These are phyloP conservation scores for Tetradesmus obliquus DNA, from an alignment of 139 green algal species.

Conservation along the genomic window DNA sequence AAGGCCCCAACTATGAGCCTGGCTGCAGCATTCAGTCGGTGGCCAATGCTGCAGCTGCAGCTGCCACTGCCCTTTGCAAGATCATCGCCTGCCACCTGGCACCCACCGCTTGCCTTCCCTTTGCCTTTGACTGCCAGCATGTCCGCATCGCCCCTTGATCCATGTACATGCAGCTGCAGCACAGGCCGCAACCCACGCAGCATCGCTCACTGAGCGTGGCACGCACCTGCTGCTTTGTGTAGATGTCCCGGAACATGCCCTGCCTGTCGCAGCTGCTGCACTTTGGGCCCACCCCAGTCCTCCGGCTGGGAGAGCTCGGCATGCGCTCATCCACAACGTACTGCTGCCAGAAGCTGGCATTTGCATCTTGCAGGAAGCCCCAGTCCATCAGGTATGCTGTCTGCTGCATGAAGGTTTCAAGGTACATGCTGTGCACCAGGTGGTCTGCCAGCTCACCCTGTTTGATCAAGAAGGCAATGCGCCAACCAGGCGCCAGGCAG, in stretches of 20 bases:
- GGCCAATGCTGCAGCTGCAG: too few relatives aligned
- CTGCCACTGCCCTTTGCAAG: too few relatives aligned
- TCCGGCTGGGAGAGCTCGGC: slow-evolving; percentile 20
- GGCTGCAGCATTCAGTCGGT: too few relatives aligned
- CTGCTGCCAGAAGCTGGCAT: slow-evolving; percentile 24
- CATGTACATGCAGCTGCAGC: not conserved
- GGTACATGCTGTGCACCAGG: slow-evolving; percentile 31
- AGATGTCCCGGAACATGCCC: slow-evolving; percentile 37
- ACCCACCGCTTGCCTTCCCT: too few relatives aligned
- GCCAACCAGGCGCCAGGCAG: too few relatives aligned
- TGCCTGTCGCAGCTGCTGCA: slow-evolving; percentile 18
- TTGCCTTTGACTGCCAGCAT: too few relatives aligned
- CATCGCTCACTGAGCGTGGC: too few relatives aligned
- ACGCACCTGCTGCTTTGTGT: slow-evolving; percentile 36
- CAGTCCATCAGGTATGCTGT: slow-evolving; percentile 26
- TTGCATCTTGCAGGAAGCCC: not conserved
- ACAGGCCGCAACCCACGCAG: not conserved
- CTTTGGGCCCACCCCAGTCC: slow-evolving; percentile 16
- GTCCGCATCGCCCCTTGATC: not conserved
- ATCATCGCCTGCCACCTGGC: too few relatives aligned
- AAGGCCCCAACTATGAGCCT: too few relatives aligned
- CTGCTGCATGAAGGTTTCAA: slow-evolving; percentile 27
- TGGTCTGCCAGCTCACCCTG: slow-evolving; percentile 18
- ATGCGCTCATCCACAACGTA: slow-evolving; percentile 11
- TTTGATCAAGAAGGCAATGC: too few relatives aligned